Base-by-base conservation (phyloP, 1,284 basidiomycete species). In the Papiliotrema laurentii region DNA sequence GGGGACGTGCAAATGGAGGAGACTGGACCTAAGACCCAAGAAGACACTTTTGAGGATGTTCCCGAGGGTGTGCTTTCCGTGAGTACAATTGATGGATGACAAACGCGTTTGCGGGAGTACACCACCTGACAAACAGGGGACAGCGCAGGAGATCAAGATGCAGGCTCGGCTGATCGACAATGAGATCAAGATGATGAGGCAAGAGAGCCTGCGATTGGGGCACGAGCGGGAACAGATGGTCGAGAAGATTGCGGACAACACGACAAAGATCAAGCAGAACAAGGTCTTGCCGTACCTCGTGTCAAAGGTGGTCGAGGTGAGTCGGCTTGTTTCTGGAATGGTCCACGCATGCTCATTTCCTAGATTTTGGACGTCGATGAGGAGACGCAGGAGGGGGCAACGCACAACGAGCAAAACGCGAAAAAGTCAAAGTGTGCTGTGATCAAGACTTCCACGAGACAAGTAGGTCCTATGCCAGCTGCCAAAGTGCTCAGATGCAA, bases 191-290 rank as follows among this genome's bases (percentile, higher is more conserved):
- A 90, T 97, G 61, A 93, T 97, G 87, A 82, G 87, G 59, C 93
- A 90, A 57, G 94, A 98, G 77, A 89, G 87, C 30, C 78, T 90
- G 60, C 82, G 94, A 49, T 75, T 99, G 51, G 84, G 87, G 64
- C 94, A 98, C 71, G 96, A 98, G 73, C 88, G 94, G 72, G 86
- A 79, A 60, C 86, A 87, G 59, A 97, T 98, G 92, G 86, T 89
- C 69, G 93, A 97, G 79, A 96, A 94, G 81, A 96, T 99, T 71
- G 84, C 90, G 53, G 94, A 98, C 72, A 99, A 97, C 61, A 85
- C 86, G 45, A 93, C 97, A 75, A 98, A 98, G 79, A 91, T 99
- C 64, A 97, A 97, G 75, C 94, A 98, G 82, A 98, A 99, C 78
- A 98, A 98, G 75, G 91, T 97, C 19, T 77, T 99, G 37, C 94